Conservation (phyloP, 2,329 filamentous ascomycete genomes). For the Cladosporium sp. region DNA sequence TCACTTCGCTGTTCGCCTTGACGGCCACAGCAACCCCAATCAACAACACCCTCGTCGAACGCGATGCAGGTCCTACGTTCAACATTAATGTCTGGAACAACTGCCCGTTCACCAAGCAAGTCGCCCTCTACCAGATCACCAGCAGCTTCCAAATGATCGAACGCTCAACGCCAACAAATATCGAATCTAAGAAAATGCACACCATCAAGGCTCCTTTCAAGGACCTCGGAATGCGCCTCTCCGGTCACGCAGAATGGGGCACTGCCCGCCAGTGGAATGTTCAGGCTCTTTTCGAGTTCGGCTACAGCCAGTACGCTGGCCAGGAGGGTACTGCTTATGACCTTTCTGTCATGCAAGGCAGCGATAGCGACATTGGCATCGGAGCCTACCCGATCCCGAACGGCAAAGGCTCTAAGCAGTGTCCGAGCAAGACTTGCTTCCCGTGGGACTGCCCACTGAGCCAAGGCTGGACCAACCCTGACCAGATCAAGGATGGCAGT, state of each 20-base stretch:
- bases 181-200: constrained; percentile 12
- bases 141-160: constrained; percentile 23
- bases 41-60: constrained; percentile 5
- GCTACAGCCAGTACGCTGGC: constrained; percentile 20
- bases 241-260: constrained; percentile 26
- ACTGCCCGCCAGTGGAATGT: constrained; percentile 23
- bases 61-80: constrained; percentile 19
- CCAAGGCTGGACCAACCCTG: constrained; percentile 26
- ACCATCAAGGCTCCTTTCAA: constrained; percentile 22
- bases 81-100: constrained; percentile 26
- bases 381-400: constrained; percentile 18
- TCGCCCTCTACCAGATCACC: constrained; percentile 27
- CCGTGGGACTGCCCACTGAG: constrained; percentile 19
- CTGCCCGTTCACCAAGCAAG: constrained; percentile 21
- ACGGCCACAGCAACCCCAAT: constrained; percentile 7
- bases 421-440: constrained; percentile 24
- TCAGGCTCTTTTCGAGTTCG: constrained; percentile 28
- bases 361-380: constrained; percentile 23
- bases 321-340: constrained; percentile 18
- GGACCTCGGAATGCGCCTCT: constrained; percentile 26
- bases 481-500: constrained; percentile 21
- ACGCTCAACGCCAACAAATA: constrained; percentile 18
- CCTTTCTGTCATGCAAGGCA: constrained; percentile 26
- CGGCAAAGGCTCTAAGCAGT: constrained; percentile 17
- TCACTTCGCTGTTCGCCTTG: constrained; percentile 11